These are phyloP conservation scores for Mrakiaceae sp. DNA, from an alignment of 1,284 basidiomycete species.

Conservation along the genomic window DNA sequence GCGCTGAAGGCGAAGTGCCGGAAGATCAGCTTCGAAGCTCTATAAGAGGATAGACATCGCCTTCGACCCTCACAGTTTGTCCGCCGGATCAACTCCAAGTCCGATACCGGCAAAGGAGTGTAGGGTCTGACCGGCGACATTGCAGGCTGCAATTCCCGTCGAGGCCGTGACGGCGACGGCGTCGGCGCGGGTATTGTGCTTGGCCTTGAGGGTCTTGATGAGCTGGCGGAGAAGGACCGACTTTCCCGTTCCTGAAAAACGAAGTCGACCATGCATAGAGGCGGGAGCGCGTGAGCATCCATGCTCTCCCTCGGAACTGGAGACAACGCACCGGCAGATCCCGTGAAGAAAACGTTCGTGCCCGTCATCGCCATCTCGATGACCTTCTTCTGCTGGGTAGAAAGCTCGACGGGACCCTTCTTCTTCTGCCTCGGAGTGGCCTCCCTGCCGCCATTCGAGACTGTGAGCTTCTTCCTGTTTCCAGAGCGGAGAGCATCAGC, in stretches of 20 bases:
- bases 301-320: background rate
- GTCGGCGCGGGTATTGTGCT: slow-evolving; percentile 38
- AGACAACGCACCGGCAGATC: slow-evolving; percentile 67
- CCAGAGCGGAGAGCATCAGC: background rate
- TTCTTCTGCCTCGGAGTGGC: background rate
- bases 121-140: slow-evolving; percentile 85
- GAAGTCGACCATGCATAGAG: background rate
- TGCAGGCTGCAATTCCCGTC: slow-evolving; percentile 83
- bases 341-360: slow-evolving; percentile 89
- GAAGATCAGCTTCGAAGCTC: background rate
- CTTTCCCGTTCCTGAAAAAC: slow-evolving; percentile 69
- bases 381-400: slow-evolving; percentile 72
- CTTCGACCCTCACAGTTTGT: slow-evolving; percentile 39
- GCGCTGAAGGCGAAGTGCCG: slow-evolving; percentile 24
- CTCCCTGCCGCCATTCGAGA: too few relatives aligned
- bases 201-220: slow-evolving; percentile 51
- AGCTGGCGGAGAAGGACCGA: slow-evolving; percentile 87
- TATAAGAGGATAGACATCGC: background rate
- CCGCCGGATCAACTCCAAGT: slow-evolving; percentile 57
- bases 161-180: slow-evolving; percentile 74
- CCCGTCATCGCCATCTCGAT: slow-evolving; percentile 57
- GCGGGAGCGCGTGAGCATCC: background rate
- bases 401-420: slow-evolving; percentile 42
- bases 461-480: background rate
- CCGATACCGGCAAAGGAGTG: slow-evolving; percentile 89